Base-by-base conservation (phyloP, 2,329 filamentous ascomycete species). In the Aspergillus eucalypticola region DNA sequence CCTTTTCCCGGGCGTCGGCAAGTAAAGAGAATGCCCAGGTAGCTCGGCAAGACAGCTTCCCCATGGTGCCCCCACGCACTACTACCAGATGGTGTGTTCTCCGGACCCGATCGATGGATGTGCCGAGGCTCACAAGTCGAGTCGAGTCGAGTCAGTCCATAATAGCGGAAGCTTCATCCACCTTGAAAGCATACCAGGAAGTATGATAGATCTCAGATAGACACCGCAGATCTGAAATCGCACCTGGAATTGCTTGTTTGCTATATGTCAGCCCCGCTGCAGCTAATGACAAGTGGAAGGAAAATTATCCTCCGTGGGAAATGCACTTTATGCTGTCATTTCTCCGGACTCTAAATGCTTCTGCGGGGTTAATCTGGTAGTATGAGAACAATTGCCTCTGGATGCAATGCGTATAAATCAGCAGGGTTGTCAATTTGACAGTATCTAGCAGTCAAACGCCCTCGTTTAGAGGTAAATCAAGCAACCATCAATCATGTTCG, bases 231-330 rank as follows among this genome's bases (percentile, higher is more conserved):
- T 32, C 27, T 46, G 39, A 13, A 10, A 17, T 6, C 44, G n/a
- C 41, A 32, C 41, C 5, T n/a, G 8, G 39, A 44, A 32, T 17
- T 29, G 39, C 39, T 44, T 32, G 27, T n/a, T 27, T 19, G 42
- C 7, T 35, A 25, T 46, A 29, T 23, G 39, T 32, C 19, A 32
- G 23, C 25, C n/a, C n/a, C 29, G 39, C 53, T 44, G 19, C 23
- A 27, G 19, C 17, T 23, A 55, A 19, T 55, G 23, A 55, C 53
- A 55, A 55, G 53, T 55, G 64, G 64, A 65, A 42, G 64, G 64
- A 65, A 42, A 66, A 62, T 56, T 62, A 62, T 61, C 42, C 59
- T 65, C 64, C 64, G 64, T 62, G 15, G 32, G 32, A 41, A 27
- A 17, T 27, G 38, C 35, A 50, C 13, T 25, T 32, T 7, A 38